These are phyloP conservation scores for Ogataea pini DNA, from an alignment of 805 yeast genomes.

Conservation along the genomic window DNA sequence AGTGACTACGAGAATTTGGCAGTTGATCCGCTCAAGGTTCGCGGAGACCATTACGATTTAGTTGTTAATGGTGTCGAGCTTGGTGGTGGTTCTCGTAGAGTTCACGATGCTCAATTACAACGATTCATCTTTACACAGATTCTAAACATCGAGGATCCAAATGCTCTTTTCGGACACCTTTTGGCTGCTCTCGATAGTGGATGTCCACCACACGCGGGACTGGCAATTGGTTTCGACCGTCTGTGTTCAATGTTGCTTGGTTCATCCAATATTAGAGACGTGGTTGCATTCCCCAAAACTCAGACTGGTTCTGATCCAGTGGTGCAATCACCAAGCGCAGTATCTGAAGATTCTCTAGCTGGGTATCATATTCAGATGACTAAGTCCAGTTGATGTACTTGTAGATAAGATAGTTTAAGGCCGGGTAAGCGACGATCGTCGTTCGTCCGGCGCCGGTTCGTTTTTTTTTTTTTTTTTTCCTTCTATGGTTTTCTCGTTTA, in stretches of 20 bases:
- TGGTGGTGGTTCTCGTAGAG: slow-evolving; percentile 97
- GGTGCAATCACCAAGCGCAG: slow-evolving; percentile 80
- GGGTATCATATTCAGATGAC: slow-evolving; percentile 41
- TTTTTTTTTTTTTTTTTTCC: neutral
- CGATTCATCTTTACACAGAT: slow-evolving; percentile 66
- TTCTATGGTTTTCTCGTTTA: neutral
- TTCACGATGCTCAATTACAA: slow-evolving; percentile 84
- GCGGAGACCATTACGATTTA: slow-evolving; percentile 92
- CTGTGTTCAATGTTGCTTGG: slow-evolving; percentile 89
- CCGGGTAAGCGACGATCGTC: slow-evolving; percentile 1
- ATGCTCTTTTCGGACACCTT: slow-evolving; percentile 79
- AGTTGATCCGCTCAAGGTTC: slow-evolving; percentile 58
- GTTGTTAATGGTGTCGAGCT: slow-evolving; percentile 93
- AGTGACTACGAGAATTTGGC: slow-evolving; percentile 63
- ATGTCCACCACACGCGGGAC: slow-evolving; percentile 98
- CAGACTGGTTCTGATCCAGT: slow-evolving; percentile 85
- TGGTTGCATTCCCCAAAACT: slow-evolving; percentile 94
- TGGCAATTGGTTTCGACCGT: slow-evolving; percentile 94
- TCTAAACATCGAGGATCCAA: slow-evolving; percentile 58
- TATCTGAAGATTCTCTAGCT: slow-evolving; percentile 49
- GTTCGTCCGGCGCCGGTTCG: neutral
- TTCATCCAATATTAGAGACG: slow-evolving; percentile 78
- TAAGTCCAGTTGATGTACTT: neutral
- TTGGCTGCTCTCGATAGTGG: slow-evolving; percentile 81
- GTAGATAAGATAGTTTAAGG: neutral